These are phyloP conservation scores for Trametes sanguinea DNA, from an alignment of 768 basidiomycete species.

Conservation along the genomic window DNA sequence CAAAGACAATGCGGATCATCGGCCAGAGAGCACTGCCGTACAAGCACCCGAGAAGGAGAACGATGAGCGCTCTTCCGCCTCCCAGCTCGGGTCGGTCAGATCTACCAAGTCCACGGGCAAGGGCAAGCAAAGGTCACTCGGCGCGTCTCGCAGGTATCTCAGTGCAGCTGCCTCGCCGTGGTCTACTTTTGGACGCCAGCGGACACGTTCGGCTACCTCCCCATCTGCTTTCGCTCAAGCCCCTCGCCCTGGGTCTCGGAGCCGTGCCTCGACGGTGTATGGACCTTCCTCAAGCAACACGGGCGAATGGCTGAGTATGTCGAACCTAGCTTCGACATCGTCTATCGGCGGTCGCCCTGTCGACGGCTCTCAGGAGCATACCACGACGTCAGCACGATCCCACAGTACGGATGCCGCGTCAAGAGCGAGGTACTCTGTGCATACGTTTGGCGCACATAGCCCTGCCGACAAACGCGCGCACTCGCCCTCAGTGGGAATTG, in stretches of 20 bases:
- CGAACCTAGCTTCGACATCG: not conserved
- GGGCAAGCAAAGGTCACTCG: not conserved
- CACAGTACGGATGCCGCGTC: not conserved
- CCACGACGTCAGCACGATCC: not conserved
- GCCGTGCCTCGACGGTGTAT: constrained; percentile 9
- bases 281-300: constrained; percentile 17
- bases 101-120: not conserved
- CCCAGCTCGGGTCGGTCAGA: not conserved
- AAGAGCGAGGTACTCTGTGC: not conserved
- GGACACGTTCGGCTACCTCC: not conserved
- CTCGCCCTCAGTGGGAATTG: not conserved
- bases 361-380: not conserved
- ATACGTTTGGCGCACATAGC: constrained; percentile 1
- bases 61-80: not conserved
- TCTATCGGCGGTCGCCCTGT: not conserved
- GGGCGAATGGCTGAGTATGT: constrained; percentile 2
- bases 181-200: constrained; percentile 27
- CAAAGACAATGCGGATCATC: not conserved
- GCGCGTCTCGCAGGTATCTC: constrained; percentile 4
- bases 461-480: not conserved
- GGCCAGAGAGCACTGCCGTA: not conserved
- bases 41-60: constrained; percentile 18
- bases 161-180: constrained; percentile 19
- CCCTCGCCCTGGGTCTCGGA: constrained; percentile 14
- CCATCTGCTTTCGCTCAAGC: not conserved